Percentiles rank a stretch among this genome's conserved stretches.
phyloP scores from a whole-genome alignment of 495 filamentous ascomycete genomes.

The Aspergillus egyptiacus region DNA sequence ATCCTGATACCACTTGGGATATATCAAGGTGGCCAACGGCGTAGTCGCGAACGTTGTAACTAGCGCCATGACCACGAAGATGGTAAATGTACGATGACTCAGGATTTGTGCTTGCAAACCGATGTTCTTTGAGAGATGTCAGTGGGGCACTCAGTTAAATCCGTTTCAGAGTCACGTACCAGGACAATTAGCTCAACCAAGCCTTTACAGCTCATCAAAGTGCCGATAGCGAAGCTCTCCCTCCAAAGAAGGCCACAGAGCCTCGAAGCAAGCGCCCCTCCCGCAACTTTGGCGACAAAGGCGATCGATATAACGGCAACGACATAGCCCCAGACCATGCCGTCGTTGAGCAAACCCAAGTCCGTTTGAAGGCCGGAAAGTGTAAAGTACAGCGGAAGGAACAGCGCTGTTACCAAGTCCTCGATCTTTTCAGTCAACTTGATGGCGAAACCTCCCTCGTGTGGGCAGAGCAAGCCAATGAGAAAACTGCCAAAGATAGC shows the following conservation, averaged over 20 bases:
- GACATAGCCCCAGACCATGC: conserved; percentile 89
- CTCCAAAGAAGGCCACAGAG: conserved; percentile 80
- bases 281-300: conserved; percentile 78
- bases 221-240: conserved; percentile 86
- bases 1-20: conserved; percentile 85
- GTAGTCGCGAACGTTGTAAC: conserved; percentile 91
- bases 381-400: conserved; percentile 93
- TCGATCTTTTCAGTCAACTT: conserved; percentile 95
- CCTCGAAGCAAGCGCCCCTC: conserved; percentile 76
- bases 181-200: conserved; percentile 92
- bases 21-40: conserved; percentile 69
- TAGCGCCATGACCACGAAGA: conserved; percentile 97
- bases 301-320: conserved; percentile 77
- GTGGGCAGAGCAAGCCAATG: conserved; percentile 86
- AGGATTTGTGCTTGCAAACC: conserved; percentile 88
- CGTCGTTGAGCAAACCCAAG: conserved; percentile 75
- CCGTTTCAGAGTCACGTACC: no score
- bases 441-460: conserved; percentile 91
- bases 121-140: conserved; percentile 61
- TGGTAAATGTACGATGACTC: conserved; percentile 83
- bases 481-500: conserved; percentile 88
- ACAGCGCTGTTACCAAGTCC: conserved; percentile 81
- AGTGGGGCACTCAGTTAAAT: background rate
- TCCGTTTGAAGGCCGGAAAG: conserved; percentile 87
- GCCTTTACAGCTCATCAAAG: conserved; percentile 96